Evolutionary conservation across 441 rosid genomes (phyloP), one percentile per base, ranked within the genome.

Genomic region (Eugenia klotzschiana): DNA sequence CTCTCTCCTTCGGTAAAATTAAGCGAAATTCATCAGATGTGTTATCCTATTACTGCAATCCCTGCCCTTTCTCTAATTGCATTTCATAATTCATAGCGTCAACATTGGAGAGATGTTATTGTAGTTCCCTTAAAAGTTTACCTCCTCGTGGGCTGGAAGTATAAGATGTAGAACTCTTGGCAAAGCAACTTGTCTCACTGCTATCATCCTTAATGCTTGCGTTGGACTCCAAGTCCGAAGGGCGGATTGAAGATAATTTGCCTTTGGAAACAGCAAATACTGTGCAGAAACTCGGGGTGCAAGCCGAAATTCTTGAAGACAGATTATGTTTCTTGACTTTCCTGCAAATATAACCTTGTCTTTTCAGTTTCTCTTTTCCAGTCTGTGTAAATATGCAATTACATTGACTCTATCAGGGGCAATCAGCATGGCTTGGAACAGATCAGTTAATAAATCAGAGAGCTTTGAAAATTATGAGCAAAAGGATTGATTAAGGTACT

Each of bases 201-300:
- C 86, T 84, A 14, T 90, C 92, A 84, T 85, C 92, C 88, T 84
- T 89, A 58, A 77, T 82, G 88, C 93, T 93, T 81, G 86, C 89
- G 79, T 69, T 91, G 41, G 90, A 82, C 86, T 89, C 94, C 72
- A 85, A 84, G 80, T 93, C 93, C 40, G 98, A 91, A 79, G 98
- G 96, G 60, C 98, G 94, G 84, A 96, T 89, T 1, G 98, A 93
- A 87, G 91, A 82, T 82, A 96, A 82, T 84, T 95, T 94, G 80
- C 96, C 98, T 86, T 92, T 92, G 2, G 94, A 95, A 87, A 95
- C 90, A 46, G 91, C 95, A 81, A 91, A 96, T 51, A 96, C 92
- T 1, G 97, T 94, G 82, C 99, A 96, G 87, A 90, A 93, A 77
- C 87, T 91, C 8, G 98, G 98, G 50, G 88, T 88, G 84, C 89